Percentiles rank a stretch among this genome's conserved stretches.
phyloP scores from a whole-genome alignment of 2,329 filamentous ascomycete species.

The Trichoderma hamatum region DNA sequence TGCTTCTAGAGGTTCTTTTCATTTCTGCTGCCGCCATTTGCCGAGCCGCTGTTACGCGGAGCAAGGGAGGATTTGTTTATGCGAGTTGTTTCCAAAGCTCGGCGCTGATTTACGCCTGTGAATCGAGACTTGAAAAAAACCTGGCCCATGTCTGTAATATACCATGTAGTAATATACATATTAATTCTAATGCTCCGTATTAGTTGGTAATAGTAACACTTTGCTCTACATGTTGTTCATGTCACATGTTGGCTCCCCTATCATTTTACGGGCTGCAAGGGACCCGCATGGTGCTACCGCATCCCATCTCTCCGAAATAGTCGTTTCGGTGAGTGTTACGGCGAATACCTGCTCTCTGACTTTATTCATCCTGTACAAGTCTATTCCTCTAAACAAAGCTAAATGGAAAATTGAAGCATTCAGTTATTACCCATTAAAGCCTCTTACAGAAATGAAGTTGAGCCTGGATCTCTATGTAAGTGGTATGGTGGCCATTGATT shows the following conservation, averaged over 20 bases:
- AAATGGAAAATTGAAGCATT: neutral
- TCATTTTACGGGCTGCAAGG: constrained; percentile 23
- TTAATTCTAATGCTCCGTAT: neutral
- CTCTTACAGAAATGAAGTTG: neutral
- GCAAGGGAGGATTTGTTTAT: neutral
- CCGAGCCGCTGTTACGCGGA: constrained; percentile 22
- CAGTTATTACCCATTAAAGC: neutral
- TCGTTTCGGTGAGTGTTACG: constrained; percentile 18
- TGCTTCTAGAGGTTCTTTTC: constrained; percentile 21
- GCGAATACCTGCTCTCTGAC: neutral
- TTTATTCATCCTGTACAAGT: neutral
- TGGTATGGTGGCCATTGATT: neutral
- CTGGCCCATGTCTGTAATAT: neutral
- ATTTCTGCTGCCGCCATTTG: constrained; percentile 22
- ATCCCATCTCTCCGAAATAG: constrained; percentile 23
- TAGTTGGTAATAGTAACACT: neutral
- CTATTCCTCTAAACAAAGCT: neutral
- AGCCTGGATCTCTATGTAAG: neutral
- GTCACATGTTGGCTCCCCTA: constrained; percentile 9
- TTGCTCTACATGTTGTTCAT: neutral
- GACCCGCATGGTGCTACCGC: constrained; percentile 13
- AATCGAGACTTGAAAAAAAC: neutral
- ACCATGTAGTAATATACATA: neutral
- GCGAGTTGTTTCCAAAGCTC: neutral
- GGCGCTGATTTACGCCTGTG: constrained; percentile 4